Conservation (phyloP, 805 yeast genomes). For the Candida glaebosa region DNA sequence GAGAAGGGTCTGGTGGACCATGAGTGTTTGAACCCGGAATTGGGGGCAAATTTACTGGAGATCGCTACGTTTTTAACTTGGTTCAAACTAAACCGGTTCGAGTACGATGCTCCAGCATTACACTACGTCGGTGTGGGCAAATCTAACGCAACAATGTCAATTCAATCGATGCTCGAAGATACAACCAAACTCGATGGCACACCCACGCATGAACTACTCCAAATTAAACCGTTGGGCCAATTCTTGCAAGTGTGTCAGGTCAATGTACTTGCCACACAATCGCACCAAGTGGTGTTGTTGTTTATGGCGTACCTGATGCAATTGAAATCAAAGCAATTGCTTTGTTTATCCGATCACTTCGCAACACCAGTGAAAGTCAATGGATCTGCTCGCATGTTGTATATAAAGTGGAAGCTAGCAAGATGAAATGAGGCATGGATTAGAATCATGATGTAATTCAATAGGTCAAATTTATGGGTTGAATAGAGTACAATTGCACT, state of each 20-base stretch:
- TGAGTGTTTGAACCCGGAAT: background rate
- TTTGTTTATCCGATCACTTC: background rate
- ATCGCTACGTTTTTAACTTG: background rate
- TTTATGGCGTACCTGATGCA: background rate
- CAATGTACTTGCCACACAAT: background rate
- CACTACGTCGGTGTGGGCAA: no score
- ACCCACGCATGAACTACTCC: constrained; percentile 7
- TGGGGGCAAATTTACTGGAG: background rate
- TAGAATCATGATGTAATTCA: no score
- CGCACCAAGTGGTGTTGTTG: constrained; percentile 4
- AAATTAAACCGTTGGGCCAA: constrained; percentile 1
- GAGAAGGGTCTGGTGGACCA: background rate
- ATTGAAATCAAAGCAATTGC: background rate
- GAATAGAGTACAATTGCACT: no score
- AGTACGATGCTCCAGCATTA: background rate
- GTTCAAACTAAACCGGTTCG: background rate
- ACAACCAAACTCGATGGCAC: background rate
- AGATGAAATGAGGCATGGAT: no score
- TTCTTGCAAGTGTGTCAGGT: constrained; percentile 2
- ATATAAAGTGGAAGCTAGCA: background rate
- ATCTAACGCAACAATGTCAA: no score
- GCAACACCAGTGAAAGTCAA: background rate
- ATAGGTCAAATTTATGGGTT: no score
- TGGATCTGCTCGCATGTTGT: background rate
- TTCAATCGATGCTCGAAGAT: background rate